Evolutionary conservation across 192 early-diverging fungal species (phyloP), one percentile per base, ranked within the genome.

Genomic region (Podila epicladia): DNA sequence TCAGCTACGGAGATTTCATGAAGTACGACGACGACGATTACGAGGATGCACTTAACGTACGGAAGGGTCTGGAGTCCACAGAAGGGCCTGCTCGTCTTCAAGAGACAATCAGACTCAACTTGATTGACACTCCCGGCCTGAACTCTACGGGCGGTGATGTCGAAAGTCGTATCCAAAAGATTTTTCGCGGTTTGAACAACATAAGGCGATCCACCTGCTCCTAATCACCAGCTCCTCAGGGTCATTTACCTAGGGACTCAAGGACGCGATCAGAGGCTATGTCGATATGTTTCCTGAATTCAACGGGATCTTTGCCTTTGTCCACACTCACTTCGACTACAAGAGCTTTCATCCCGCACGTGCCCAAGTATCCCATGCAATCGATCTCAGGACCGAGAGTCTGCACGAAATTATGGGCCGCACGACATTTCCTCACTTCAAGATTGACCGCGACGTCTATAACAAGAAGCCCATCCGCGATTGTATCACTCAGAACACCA

Each of bases 291-390:
- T 73, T 17, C 71, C 71, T 6, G 71, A 60, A 6, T 73, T 73
- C 57, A 24, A 50, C 22, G 63, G 64, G 4, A 65, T 73, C 38
- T 60, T 73, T 24, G 55, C 71, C 26, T 73, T 73, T 59, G 41
- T 73, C 53, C 64, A 73, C 33, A 73, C 71, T 20, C 37, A 59
- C 7, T 35, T 72, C 19, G 55, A 72, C 48, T 72, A 72, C 53
- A 49, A 35, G 9, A 20, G 45, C 13, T 35, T 72, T 22, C 62
- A 72, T 29, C 70, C 62, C 4, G n/a, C 4, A 11, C 24, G 24
- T 2, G 5, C 32, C 1, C 29, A 53, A 9, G 33, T 19, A 4
- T 1, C 20, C 3, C 8, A 35, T 1, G 22, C 26, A 0, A 24
- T 72, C 31, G 49, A 20, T 0, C 22, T 24, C 11, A 55, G 51